Evolutionary conservation across 2,329 filamentous ascomycete species (phyloP).

Genomic region (Neonectria sp.): DNA sequence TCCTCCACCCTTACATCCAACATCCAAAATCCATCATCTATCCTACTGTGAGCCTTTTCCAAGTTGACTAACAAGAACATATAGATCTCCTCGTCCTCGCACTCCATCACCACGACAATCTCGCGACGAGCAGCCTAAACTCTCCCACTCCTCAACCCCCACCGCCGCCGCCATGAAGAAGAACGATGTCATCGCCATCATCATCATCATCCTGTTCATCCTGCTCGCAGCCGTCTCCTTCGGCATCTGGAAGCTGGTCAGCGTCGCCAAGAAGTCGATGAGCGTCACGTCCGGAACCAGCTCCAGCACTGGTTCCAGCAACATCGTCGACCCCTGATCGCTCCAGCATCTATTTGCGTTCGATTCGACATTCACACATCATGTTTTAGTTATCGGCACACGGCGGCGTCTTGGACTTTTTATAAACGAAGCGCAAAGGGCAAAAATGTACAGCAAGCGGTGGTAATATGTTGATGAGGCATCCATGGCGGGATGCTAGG

Average conservation of each 20-base stretch:
- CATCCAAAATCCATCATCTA: neutral
- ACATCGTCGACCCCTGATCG: constrained; percentile 41
- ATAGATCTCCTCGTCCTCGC: constrained; percentile 1
- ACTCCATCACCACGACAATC: neutral
- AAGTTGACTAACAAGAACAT: constrained; percentile 15
- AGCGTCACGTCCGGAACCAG: constrained; percentile 55
- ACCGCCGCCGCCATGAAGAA: constrained; percentile 67
- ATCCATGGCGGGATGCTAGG: neutral
- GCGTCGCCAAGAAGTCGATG: constrained; percentile 62
- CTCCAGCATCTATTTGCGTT: constrained; percentile 7
- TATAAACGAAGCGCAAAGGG: constrained; percentile 10
- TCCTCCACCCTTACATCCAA: neutral
- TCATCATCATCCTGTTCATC: constrained; percentile 77
- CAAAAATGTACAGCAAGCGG: constrained; percentile 4
- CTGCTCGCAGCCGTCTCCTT: constrained; percentile 73
- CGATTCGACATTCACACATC: constrained; percentile 15
- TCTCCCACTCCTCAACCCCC: constrained; percentile 2
- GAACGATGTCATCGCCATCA: constrained; percentile 79
- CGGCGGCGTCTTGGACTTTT: constrained; percentile 2
- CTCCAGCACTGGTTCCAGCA: constrained; percentile 47
- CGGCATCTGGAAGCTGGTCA: constrained; percentile 75
- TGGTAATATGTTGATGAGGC: constrained; percentile 22
- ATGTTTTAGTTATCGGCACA: neutral
- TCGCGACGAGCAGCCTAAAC: neutral
- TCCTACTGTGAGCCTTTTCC: constrained; percentile 1